Percentiles rank a stretch among this genome's conserved stretches.
Conservation (phyloP, 441 rosid genomes). For the Populus tomentosa region DNA sequence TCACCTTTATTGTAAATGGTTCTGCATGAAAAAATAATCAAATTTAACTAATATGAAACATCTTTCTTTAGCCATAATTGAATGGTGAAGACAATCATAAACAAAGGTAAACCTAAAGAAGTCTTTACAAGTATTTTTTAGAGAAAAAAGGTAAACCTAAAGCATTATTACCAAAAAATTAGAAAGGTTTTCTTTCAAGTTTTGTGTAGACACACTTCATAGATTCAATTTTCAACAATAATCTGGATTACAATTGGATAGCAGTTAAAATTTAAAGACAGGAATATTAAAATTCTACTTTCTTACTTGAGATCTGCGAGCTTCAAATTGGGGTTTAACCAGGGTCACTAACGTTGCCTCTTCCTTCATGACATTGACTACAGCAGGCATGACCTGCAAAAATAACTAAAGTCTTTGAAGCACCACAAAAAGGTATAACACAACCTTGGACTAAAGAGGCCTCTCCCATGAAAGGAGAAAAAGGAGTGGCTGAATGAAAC, state of each 20-base stretch:
- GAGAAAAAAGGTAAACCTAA: background rate
- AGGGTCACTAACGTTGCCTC: constrained; percentile 66
- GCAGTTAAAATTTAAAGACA: background rate
- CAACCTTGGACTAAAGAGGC: background rate
- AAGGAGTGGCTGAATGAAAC: background rate
- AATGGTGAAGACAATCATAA: too few species aligned
- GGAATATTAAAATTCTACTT: background rate
- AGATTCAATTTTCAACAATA: background rate
- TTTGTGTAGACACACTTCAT: background rate
- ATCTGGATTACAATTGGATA: background rate
- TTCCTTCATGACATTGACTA: constrained; percentile 79
- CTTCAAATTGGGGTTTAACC: constrained; percentile 97
- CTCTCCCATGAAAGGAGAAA: background rate
- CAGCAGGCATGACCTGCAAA: constrained; percentile 88
- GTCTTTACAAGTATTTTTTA: background rate
- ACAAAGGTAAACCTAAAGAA: too few species aligned
- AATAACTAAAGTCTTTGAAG: background rate
- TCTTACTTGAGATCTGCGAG: constrained; percentile 82
- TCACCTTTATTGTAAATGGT: too few species aligned
- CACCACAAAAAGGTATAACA: background rate
- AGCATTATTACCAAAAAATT: background rate
- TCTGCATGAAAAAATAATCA: too few species aligned
- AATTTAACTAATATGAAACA: too few species aligned
- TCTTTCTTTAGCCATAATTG: too few species aligned
- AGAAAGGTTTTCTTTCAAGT: constrained; percentile 3